A percentile compares a stretch with the other conserved stretches of the same genome.
These are phyloP conservation scores for Hibiscus tridactylites DNA, from an alignment of 345 rosid species.

Conservation along the genomic window DNA sequence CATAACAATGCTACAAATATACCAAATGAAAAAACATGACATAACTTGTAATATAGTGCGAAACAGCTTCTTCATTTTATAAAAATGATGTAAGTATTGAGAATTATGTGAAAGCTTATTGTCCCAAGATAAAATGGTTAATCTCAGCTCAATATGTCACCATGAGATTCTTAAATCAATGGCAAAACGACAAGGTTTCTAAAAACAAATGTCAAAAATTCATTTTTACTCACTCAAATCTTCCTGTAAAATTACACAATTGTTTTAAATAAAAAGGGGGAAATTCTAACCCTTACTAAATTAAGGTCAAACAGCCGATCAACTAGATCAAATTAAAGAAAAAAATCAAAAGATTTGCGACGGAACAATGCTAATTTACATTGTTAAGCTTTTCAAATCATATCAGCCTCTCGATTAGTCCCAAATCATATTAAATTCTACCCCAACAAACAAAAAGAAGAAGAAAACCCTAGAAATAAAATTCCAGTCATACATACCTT, in stretches of 20 bases:
- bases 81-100: no score
- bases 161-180: no score
- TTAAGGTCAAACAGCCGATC: slow-evolving; percentile 3
- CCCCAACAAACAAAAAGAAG: background rate
- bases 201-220: background rate
- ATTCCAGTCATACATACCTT: slow-evolving; percentile 26
- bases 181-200: no score
- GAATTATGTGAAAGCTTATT: no score
- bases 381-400: no score
- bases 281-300: background rate
- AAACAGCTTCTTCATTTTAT: no score
- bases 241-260: background rate
- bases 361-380: no score
- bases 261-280: background rate
- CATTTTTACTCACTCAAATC: background rate
- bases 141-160: no score
- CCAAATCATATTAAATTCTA: slow-evolving; percentile 1
- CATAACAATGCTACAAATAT: no score
- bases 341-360: background rate
- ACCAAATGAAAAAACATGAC: no score
- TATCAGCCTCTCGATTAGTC: background rate
- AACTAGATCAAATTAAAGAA: background rate
- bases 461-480: background rate
- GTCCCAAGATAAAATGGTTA: no score
- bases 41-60: no score